A percentile compares a stretch with the other conserved stretches of the same genome.
Conservation (phyloP, 1,284 basidiomycete species). For the Leccinum angustisporum region DNA sequence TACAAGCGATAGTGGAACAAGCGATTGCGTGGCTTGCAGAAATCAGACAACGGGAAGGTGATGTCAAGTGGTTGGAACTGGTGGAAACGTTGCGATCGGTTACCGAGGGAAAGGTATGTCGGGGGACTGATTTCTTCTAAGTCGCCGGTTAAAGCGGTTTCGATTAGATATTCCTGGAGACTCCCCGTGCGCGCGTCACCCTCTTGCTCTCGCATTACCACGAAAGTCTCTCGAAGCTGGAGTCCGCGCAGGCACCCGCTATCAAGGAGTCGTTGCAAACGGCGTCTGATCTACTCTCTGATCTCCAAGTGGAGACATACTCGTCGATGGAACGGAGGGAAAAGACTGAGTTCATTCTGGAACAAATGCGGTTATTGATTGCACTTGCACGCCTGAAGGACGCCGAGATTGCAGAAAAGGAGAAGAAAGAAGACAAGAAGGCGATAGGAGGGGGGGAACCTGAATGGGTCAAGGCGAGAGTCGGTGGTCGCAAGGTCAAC, state of each 20-base stretch:
- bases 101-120: conserved; percentile 89
- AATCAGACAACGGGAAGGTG: conserved; percentile 65
- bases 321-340: conserved; percentile 97
- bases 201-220: conserved; percentile 82
- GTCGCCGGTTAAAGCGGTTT: background rate
- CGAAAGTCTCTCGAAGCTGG: conserved; percentile 58
- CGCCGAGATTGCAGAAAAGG: conserved; percentile 46
- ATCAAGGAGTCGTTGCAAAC: conserved; percentile 70
- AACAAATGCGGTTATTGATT: conserved; percentile 92
- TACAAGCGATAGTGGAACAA: conserved; percentile 89
- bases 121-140: background rate
- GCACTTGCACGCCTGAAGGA: conserved; percentile 74
- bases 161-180: background rate
- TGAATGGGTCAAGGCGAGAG: conserved; percentile 90
- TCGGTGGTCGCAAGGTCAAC: conserved; percentile 94
- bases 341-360: conserved; percentile 97
- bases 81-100: conserved; percentile 89
- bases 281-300: conserved; percentile 88
- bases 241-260: conserved; percentile 44
- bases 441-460: conserved; percentile 68
- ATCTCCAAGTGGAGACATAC: conserved; percentile 98
- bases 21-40: conserved; percentile 80
- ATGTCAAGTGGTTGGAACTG: conserved; percentile 81
- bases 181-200: conserved; percentile 89
- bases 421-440: conserved; percentile 59